Percentiles rank a stretch among this genome's conserved stretches.
Evolutionary conservation across 2,329 filamentous ascomycete genomes (phyloP).

Genomic region (Dactylellina drechsleri): DNA sequence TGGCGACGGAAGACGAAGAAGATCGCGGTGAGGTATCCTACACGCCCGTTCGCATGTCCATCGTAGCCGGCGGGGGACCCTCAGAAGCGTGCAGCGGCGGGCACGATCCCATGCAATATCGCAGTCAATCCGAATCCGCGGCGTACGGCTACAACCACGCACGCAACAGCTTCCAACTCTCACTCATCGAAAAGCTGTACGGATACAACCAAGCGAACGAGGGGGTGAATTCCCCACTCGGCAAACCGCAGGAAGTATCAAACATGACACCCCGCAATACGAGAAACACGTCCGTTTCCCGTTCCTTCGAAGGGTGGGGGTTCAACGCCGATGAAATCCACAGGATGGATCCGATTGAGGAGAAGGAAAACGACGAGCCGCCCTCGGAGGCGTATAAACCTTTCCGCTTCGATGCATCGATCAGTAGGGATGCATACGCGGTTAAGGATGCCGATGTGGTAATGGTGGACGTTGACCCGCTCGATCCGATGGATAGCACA

Average conservation of each 20-base stretch:
- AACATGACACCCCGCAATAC: not conserved
- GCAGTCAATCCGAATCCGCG: slow-evolving; percentile 17
- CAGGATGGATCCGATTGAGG: slow-evolving; percentile 43
- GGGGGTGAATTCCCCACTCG: not conserved
- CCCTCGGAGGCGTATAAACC: not conserved
- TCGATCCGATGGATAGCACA: slow-evolving; percentile 32
- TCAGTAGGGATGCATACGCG: slow-evolving; percentile 18
- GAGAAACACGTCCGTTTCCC: slow-evolving; percentile 34
- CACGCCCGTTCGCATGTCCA: slow-evolving; percentile 31
- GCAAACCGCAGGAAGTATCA: slow-evolving; percentile 4
- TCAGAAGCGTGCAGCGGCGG: slow-evolving; percentile 27
- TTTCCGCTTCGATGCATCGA: slow-evolving; percentile 29
- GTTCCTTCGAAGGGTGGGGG: slow-evolving; percentile 45
- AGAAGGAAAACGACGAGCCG: slow-evolving; percentile 15
- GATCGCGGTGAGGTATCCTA: slow-evolving; percentile 41
- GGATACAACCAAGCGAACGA: slow-evolving; percentile 8
- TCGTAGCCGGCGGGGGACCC: slow-evolving; percentile 9
- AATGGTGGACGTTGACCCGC: slow-evolving; percentile 29
- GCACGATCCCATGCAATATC: not conserved
- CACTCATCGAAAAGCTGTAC: slow-evolving; percentile 38
- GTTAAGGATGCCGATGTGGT: slow-evolving; percentile 3
- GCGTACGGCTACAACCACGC: slow-evolving; percentile 16
- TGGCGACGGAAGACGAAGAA: slow-evolving; percentile 29
- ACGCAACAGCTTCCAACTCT: slow-evolving; percentile 14
- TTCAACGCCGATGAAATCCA: slow-evolving; percentile 39